phyloP scores from a whole-genome alignment of 139 green algal species.

The Chlamydomonas sp. region DNA sequence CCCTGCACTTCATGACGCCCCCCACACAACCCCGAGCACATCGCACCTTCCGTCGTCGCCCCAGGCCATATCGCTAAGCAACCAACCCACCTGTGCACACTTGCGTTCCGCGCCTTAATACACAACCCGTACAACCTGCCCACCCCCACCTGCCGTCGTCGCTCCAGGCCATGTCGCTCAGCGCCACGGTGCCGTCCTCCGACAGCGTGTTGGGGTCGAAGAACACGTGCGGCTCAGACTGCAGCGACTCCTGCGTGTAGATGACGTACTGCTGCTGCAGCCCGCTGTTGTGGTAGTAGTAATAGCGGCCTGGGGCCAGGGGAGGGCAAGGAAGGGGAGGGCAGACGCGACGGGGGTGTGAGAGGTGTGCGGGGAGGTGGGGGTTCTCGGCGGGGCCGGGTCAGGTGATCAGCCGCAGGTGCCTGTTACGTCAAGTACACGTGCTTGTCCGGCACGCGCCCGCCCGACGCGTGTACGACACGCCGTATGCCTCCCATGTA shows the following conservation, averaged over 20 bases:
- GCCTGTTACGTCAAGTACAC: too few relatives aligned
- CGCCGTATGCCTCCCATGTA: too few relatives aligned
- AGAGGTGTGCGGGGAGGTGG: not conserved
- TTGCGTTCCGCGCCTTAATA: too few relatives aligned
- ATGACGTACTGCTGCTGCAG: constrained; percentile 90
- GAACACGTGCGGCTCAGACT: constrained; percentile 67
- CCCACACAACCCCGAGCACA: too few relatives aligned
- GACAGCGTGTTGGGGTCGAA: constrained; percentile 92
- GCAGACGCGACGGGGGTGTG: not conserved
- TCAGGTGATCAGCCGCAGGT: too few relatives aligned
- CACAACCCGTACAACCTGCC: not conserved
- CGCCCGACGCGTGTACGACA: too few relatives aligned
- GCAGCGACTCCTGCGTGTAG: constrained; percentile 71
- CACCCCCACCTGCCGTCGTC: constrained; percentile 14
- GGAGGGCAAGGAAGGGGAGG: not conserved
- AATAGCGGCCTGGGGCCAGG: constrained; percentile 68
- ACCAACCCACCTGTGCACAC: too few relatives aligned
- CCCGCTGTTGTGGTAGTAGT: constrained; percentile 89
- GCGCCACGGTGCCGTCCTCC: constrained; percentile 76
- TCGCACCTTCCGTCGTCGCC: too few relatives aligned
- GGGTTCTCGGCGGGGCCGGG: too few relatives aligned
- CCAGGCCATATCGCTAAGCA: too few relatives aligned
- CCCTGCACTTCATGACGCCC: too few relatives aligned
- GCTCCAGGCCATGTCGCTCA: constrained; percentile 34
- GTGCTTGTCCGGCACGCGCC: too few relatives aligned